Evolutionary conservation across 192 early-diverging fungal genomes (phyloP), one percentile per base, ranked within the genome.

Genomic region (Linnemannia schmuckeri): DNA sequence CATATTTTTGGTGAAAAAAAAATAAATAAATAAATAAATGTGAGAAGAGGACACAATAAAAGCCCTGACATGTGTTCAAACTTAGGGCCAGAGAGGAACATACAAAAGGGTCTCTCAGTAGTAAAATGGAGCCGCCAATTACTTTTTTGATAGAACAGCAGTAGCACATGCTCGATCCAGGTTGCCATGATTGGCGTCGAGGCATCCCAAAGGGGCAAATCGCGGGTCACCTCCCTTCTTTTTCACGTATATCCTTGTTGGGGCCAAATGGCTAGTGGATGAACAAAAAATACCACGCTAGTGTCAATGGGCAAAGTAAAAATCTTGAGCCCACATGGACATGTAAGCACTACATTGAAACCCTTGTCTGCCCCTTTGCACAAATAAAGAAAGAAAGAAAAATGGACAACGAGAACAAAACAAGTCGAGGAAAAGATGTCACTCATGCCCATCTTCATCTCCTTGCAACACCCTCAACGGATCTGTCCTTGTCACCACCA

Each of bases 191-290:
- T 66, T 20, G 49, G 49, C 20, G 18, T 5, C 9, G 27, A 66
- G 27, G 61, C 27, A 3, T 66, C 27, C 30, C n/a, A 2, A 66
- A 66, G 2, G 61, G 61, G 61, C 12, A 66, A 66, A 2, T 66
- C 61, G 61, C 30, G 61, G 61, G 61, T 66, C 61, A 33, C 61
- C 61, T 63, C 61, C 33, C 61, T 10, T 66, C 61, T 63, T 63
- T 30, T 27, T 33, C 61, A 66, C 13, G 61, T 35, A 33, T 66
- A 30, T 17, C 33, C 27, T 57, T 57, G 7, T 57, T 57, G 55
- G 61, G 61, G 30, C 61, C 61, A 66, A 66, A 66, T 66, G 61
- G 61, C 61, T 66, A 66, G 61, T 66, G 61, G 61, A 22, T 52
- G 15, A 3, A 66, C n/a, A 27, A 27, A 61, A 27, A 33, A 33